A percentile compares a stretch with the other conserved stretches of the same genome.
Evolutionary conservation across 2,329 filamentous ascomycete species (phyloP).

Genomic region (Xylariaceae sp.): DNA sequence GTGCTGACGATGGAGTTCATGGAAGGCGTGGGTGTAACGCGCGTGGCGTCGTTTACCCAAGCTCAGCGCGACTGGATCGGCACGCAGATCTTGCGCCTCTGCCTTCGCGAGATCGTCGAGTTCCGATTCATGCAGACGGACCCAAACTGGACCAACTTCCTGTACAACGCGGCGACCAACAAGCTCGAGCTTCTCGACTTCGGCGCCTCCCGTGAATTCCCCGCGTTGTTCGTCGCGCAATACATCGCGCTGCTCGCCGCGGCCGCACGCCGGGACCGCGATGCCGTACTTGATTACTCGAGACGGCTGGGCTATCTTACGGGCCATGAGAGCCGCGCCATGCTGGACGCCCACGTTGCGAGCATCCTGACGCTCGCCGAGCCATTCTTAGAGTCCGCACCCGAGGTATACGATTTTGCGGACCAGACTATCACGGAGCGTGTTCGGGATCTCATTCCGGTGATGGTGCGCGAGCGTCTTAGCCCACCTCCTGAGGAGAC

Average conservation of each 20-base stretch:
- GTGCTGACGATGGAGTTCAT: conserved; percentile 94
- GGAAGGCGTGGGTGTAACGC: conserved; percentile 80
- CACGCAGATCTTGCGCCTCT: conserved; percentile 86
- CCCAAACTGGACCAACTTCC: conserved; percentile 98
- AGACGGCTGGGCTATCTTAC: conserved; percentile 85
- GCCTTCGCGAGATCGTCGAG: conserved; percentile 85
- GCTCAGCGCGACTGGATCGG: conserved; percentile 93
- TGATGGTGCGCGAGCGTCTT: conserved; percentile 87
- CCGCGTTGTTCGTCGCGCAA: conserved; percentile 69
- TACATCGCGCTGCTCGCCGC: conserved; percentile 80
- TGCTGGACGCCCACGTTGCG: conserved; percentile 87
- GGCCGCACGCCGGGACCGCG: conserved; percentile 66
- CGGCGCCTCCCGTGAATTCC: conserved; percentile 84
- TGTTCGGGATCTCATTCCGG: conserved; percentile 79
- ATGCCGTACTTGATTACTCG: conserved; percentile 62
- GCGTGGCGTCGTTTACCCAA: conserved; percentile 67
- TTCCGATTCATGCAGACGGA: conserved; percentile 99
- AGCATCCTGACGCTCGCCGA: conserved; percentile 88
- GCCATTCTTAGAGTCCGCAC: conserved; percentile 73
- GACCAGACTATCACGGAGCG: conserved; percentile 96
- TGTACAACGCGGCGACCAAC: conserved; percentile 70
- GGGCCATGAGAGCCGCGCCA: conserved; percentile 75
- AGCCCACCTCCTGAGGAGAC: conserved; percentile 95
- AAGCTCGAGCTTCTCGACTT: conserved; percentile 93
- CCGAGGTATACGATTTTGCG: conserved; percentile 83